Evolutionary conservation across 1,139 yeast genomes (phyloP).

Genomic region (Taphrina deformans): DNA sequence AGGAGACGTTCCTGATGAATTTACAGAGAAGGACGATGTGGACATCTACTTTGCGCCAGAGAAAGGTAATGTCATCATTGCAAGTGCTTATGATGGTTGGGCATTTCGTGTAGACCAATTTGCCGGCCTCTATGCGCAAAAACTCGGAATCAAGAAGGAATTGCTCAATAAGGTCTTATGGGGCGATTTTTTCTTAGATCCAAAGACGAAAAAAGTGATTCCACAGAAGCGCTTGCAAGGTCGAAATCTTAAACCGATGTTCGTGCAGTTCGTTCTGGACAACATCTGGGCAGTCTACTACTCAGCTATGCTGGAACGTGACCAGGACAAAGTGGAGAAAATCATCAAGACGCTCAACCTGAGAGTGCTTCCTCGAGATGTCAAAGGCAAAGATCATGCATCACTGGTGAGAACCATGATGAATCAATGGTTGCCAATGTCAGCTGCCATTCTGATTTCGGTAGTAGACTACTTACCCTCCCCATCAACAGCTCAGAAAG

Average conservation of each 20-base stretch:
- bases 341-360: conserved; percentile 70
- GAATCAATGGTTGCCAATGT: conserved; percentile 93
- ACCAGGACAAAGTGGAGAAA: conserved; percentile 70
- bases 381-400: conserved; percentile 75
- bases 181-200: conserved; percentile 91
- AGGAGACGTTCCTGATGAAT: conserved; percentile 55
- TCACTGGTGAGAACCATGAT: conserved; percentile 65
- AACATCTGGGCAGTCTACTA: conserved; percentile 92
- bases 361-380: conserved; percentile 70
- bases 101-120: conserved; percentile 89
- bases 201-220: conserved; percentile 80
- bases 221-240: conserved; percentile 56
- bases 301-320: conserved; percentile 62
- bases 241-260: conserved; percentile 65
- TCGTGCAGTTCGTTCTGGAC: conserved; percentile 82
- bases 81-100: conserved; percentile 97
- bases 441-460: conserved; percentile 78
- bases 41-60: conserved; percentile 89
- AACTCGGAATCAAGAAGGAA: conserved; percentile 78
- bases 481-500: conserved; percentile 71
- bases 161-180: conserved; percentile 84
- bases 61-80: conserved; percentile 85
- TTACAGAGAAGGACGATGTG: conserved; percentile 73
- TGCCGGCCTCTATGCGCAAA: conserved; percentile 80
- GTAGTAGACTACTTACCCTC: conserved; percentile 85